Evolutionary conservation across 305 asterid genomes (phyloP).

Genomic region (Fraxinus latifolia): DNA sequence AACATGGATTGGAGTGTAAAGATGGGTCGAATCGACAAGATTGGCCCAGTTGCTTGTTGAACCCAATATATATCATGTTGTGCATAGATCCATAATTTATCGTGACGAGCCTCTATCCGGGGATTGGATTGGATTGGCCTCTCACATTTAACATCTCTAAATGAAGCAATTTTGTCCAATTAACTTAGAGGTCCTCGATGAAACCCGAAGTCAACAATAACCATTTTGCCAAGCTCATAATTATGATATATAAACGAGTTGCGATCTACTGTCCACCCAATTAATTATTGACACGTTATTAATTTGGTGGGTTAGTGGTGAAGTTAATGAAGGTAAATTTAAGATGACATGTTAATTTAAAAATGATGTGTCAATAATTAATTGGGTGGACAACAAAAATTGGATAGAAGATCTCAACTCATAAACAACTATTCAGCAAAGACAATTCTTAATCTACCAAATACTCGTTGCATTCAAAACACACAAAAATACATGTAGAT

Average conservation of each 20-base stretch:
- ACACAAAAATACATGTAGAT: not conserved
- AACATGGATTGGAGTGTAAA: too few relatives aligned
- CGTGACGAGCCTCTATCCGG: not conserved
- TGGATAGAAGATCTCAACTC: too few relatives aligned
- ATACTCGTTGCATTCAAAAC: not conserved
- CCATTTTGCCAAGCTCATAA: not conserved
- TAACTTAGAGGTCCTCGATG: not conserved
- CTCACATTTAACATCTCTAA: not conserved
- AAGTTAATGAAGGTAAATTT: too few relatives aligned
- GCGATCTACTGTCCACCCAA: too few relatives aligned
- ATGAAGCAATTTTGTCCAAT: not conserved
- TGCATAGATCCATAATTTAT: not conserved
- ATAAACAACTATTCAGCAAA: too few relatives aligned
- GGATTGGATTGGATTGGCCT: not conserved
- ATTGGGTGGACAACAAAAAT: too few relatives aligned
- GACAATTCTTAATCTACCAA: too few relatives aligned
- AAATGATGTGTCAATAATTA: too few relatives aligned
- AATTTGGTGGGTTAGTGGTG: too few relatives aligned
- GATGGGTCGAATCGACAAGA: too few relatives aligned
- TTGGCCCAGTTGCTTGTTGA: not conserved
- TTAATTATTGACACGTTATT: too few relatives aligned
- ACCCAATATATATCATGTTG: not conserved
- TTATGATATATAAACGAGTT: not conserved
- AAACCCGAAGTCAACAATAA: not conserved
- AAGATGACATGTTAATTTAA: too few relatives aligned